These are phyloP conservation scores for Ophiostoma montium DNA, from an alignment of 2,329 filamentous ascomycete species.

Conservation along the genomic window DNA sequence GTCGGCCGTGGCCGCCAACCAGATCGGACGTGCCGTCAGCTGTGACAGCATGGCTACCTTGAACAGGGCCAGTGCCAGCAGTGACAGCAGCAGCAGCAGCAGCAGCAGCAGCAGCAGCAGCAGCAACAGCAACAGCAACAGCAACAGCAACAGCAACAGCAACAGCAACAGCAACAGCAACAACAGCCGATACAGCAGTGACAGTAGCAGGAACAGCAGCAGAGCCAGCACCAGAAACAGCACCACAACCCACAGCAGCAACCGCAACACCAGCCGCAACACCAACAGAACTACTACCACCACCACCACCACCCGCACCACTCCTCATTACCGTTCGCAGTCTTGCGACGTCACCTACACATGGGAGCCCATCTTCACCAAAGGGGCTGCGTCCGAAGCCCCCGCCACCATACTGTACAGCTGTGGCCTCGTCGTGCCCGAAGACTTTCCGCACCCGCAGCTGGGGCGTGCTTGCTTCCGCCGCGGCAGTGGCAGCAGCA, in stretches of 20 bases:
- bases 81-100: not conserved
- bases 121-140: no score
- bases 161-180: no score
- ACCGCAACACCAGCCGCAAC: not conserved
- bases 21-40: not conserved
- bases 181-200: not conserved
- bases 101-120: no score
- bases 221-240: no score
- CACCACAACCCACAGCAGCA: no score
- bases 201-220: not conserved
- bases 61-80: not conserved
- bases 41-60: not conserved
- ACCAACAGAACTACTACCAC: not conserved
- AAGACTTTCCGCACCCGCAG: not conserved
- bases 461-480: not conserved
- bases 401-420: not conserved
- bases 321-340: conserved; percentile 4
- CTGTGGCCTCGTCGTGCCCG: not conserved
- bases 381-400: not conserved
- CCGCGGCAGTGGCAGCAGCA: conserved; percentile 11
- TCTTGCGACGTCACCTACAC: conserved; percentile 5
- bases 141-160: not conserved
- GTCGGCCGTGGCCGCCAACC: not conserved
- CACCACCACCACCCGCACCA: not conserved
- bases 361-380: not conserved